Base-by-base conservation (phyloP, 179 eudicot genomes). In the Spinacia oleracea region DNA sequence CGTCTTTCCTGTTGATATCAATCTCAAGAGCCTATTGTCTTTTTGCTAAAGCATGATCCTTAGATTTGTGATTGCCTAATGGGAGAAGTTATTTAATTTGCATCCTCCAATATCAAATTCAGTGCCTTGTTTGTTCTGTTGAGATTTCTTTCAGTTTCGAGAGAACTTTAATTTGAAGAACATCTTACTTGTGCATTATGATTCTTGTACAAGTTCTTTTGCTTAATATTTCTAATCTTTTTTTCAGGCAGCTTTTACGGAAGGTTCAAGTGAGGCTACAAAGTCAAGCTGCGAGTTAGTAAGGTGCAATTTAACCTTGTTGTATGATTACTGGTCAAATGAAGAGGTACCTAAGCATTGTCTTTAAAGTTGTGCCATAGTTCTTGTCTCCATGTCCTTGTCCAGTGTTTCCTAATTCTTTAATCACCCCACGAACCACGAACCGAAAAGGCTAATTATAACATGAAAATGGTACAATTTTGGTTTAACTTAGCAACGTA, bases 291-390 rank as follows among this genome's bases (percentile, higher is more conserved):
- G 80, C 80, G 92, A 90, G 81, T 87, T 91, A 32, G 91, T 88
- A 72, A 87, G 81, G 83, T 91, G 96, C 84, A 88, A 80, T 77
- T 73, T 91, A 76, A 91, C 90, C 27, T 78, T 91, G 85, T 86
- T 81, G 81, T 91, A 91, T 78, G 86, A 78, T 72, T 91, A 91
- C 64, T 91, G 96, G 96, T 88, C 87, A 69, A 81, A 81, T 88
- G 84, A 87, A 76, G 93, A 91, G 96, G 96, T 89, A 88, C 16
- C 9, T 60, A 34, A 43, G 70, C 53, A 58, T 70, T 32, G 32
- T 76, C 70, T 58, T 38, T 18, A 29, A 25, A 25, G n/a, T 34
- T 75, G 38, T 32, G 25, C 64, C 31, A 3, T 77, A 25, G 15
- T 34, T 64, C 29, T 53, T 58, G 73, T 55, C 23, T 38, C 48